Evolutionary conservation across 352 stramenopile genomes (phyloP).

Genomic region (Pythium rishiriense): DNA sequence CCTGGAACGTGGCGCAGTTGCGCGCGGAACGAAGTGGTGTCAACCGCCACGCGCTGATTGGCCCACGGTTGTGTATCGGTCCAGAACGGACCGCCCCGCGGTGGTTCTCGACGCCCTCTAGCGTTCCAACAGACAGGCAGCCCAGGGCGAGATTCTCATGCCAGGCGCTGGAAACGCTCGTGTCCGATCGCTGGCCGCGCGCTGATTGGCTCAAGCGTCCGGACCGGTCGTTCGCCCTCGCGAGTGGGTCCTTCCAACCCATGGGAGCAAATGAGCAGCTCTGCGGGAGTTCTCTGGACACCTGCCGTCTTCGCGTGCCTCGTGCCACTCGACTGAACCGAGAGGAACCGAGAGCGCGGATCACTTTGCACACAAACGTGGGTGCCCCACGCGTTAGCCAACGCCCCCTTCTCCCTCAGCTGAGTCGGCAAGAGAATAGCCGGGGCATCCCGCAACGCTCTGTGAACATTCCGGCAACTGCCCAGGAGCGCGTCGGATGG

Average conservation of each 20-base stretch:
- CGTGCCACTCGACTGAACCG: too few species aligned
- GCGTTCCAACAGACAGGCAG: neutral
- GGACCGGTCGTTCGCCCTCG: neutral
- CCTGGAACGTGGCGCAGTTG: conserved; percentile 15
- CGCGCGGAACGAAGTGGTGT: conserved; percentile 6
- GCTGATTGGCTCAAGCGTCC: conserved; percentile 3
- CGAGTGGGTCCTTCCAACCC: neutral
- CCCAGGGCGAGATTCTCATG: neutral
- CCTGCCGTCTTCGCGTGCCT: neutral
- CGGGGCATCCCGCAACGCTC: conserved; percentile 14
- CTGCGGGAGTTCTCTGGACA: neutral
- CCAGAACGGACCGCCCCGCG: neutral
- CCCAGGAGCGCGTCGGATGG: neutral
- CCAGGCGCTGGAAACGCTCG: conserved; percentile 2
- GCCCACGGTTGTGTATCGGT: conserved; percentile 6
- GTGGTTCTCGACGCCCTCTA: neutral
- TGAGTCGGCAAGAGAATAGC: conserved; percentile 11
- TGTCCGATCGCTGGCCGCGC: neutral
- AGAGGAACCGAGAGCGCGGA: too few species aligned
- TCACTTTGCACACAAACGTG: neutral
- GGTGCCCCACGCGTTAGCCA: neutral
- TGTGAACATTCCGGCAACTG: conserved; percentile 27
- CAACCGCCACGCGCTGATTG: conserved; percentile 5
- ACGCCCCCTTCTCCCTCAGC: neutral
- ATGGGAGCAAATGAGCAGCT: neutral